A percentile compares a stretch with the other conserved stretches of the same genome.
Evolutionary conservation across 1,284 basidiomycete species (phyloP).

Genomic region (Pseudozyma pruni): DNA sequence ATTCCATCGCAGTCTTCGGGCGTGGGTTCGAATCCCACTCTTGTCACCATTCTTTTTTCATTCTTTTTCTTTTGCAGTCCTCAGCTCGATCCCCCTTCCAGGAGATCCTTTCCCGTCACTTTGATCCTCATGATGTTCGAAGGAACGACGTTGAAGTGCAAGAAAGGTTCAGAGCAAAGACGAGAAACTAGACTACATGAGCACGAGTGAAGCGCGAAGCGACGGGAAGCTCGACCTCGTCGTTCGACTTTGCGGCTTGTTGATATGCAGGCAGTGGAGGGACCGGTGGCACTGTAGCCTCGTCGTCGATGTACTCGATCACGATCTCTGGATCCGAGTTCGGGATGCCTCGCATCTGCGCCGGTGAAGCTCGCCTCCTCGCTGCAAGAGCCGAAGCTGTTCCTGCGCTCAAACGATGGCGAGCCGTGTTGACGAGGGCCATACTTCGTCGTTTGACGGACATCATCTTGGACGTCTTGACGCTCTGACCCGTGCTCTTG

Average conservation of each 20-base stretch:
- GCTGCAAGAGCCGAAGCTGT: slow-evolving; percentile 33
- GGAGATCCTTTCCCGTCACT: no score
- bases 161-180: no score
- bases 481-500: slow-evolving; percentile 28
- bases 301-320: slow-evolving; percentile 31
- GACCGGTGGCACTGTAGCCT: slow-evolving; percentile 16
- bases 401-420: slow-evolving; percentile 25
- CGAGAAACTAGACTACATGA: slow-evolving; percentile 19
- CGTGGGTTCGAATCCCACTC: slow-evolving; percentile 68
- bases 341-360: slow-evolving; percentile 9
- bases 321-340: slow-evolving; percentile 9
- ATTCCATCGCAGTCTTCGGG: slow-evolving; percentile 55
- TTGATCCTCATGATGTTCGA: no score
- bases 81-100: no score
- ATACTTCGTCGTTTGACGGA: slow-evolving; percentile 25
- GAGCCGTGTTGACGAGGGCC: slow-evolving; percentile 29
- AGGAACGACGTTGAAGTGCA: no score
- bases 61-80: no score
- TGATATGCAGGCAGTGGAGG: slow-evolving; percentile 43
- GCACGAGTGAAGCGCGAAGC: slow-evolving; percentile 20
- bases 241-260: slow-evolving; percentile 8
- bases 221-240: slow-evolving; percentile 13
- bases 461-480: slow-evolving; percentile 12
- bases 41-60: slow-evolving; percentile 57
- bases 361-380: slow-evolving; percentile 7